Conservation (phyloP, 306 rosid genomes). For the Adenanthera pavonina region DNA sequence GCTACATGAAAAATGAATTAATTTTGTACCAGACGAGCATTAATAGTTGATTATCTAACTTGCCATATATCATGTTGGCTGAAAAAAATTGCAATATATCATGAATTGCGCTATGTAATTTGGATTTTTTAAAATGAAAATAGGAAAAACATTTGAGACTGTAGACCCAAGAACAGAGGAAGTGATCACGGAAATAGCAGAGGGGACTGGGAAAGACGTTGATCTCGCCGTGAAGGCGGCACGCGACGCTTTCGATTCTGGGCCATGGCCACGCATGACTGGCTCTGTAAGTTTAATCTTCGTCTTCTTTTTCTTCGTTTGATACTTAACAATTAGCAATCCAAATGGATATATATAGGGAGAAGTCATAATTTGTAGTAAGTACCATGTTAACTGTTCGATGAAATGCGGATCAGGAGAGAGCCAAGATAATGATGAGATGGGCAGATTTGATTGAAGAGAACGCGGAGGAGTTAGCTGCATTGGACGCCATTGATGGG, state of each 20-base stretch:
- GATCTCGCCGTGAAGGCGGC: slow-evolving; percentile 89
- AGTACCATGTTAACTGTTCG: not conserved
- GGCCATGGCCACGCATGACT: slow-evolving; percentile 90
- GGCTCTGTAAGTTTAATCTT: slow-evolving; percentile 64
- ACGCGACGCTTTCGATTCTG: slow-evolving; percentile 80
- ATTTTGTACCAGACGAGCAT: too few relatives aligned
- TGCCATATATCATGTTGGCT: too few relatives aligned
- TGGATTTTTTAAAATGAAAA: slow-evolving; percentile 23
- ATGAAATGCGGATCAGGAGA: slow-evolving; percentile 54
- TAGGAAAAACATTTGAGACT: slow-evolving; percentile 81
- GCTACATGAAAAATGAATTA: too few relatives aligned
- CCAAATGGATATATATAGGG: not conserved
- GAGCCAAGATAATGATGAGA: slow-evolving; percentile 73
- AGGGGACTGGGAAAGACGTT: slow-evolving; percentile 75
- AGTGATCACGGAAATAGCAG: slow-evolving; percentile 69
- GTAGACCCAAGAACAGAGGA: slow-evolving; percentile 88
- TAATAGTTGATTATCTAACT: too few relatives aligned
- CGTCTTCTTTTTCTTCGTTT: not conserved
- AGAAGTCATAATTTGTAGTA: not conserved
- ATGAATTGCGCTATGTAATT: not conserved
- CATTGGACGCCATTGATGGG: slow-evolving; percentile 77
- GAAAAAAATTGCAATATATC: too few relatives aligned
- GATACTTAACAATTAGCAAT: not conserved
- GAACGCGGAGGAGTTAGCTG: slow-evolving; percentile 69
- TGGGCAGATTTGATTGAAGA: slow-evolving; percentile 69